Evolutionary conservation across 805 yeast species (phyloP).

Genomic region (Lipomyces sp.): DNA sequence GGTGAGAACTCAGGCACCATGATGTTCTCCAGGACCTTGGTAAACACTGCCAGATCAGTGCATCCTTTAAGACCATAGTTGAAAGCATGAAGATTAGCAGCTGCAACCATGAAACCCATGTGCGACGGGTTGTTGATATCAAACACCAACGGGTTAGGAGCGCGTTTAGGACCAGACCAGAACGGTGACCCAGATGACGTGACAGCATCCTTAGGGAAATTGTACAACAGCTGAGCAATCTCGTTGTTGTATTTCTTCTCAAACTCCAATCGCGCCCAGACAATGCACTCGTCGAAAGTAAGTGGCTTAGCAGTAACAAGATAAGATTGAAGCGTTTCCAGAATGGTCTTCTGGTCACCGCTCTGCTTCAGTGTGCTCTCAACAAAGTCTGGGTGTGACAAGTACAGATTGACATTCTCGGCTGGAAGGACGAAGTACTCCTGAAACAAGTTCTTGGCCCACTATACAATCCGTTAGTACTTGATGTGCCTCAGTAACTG

Average conservation of each 20-base stretch:
- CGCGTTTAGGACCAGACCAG: conserved; percentile 98
- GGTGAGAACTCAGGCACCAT: conserved; percentile 73
- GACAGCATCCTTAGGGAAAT: conserved; percentile 92
- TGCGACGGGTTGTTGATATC: conserved; percentile 79
- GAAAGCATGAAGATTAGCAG: conserved; percentile 87
- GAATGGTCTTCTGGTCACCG: conserved; percentile 85
- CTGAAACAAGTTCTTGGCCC: conserved; percentile 96
- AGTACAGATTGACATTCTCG: conserved; percentile 87
- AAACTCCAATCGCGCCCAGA: conserved; percentile 92
- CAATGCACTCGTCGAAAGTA: conserved; percentile 89
- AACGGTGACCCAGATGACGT: conserved; percentile 91
- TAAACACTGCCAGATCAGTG: conserved; percentile 57
- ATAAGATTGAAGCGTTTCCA: conserved; percentile 72
- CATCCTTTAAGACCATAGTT: conserved; percentile 89
- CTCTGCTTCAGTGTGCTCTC: conserved; percentile 89
- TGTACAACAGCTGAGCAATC: conserved; percentile 85
- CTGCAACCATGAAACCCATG: conserved; percentile 81
- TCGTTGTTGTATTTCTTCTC: conserved; percentile 85
- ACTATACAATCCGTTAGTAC: conserved; percentile 41
- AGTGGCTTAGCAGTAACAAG: conserved; percentile 82
- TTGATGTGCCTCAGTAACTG: neutral
- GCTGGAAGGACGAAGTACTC: conserved; percentile 90
- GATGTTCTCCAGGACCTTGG: conserved; percentile 56
- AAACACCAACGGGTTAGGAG: conserved; percentile 83
- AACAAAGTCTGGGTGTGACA: conserved; percentile 89